Evolutionary conservation across 1,139 yeast genomes (phyloP).

Genomic region (Candida glucosophila): DNA sequence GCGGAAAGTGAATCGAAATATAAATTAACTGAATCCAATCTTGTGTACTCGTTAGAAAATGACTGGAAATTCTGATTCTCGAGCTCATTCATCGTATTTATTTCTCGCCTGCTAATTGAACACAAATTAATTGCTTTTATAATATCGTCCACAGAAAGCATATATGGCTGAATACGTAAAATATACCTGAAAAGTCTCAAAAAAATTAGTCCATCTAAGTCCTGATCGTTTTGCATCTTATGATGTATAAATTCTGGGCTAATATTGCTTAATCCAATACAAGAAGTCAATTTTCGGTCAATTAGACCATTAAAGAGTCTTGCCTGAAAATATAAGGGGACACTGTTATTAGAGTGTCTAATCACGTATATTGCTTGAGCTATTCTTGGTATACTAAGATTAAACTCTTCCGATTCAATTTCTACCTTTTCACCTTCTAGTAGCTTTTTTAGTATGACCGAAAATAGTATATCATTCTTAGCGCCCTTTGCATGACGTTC

Average conservation of each 20-base stretch:
- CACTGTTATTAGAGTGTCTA: no score
- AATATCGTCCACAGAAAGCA: not conserved
- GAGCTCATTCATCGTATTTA: not conserved
- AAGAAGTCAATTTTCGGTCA: no score
- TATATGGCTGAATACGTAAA: constrained; percentile 1
- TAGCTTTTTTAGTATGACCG: constrained; percentile 13
- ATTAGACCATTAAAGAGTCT: no score
- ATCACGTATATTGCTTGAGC: no score
- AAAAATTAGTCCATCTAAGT: constrained; percentile 1
- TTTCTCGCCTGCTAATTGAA: no score
- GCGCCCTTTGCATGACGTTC: constrained; percentile 12
- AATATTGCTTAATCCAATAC: no score
- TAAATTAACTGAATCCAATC: constrained; percentile 3
- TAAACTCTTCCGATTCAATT: no score
- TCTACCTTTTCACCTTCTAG: constrained; percentile 14
- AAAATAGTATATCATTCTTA: constrained; percentile 8
- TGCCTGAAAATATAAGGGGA: no score
- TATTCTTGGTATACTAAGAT: no score
- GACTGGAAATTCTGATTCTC: constrained; percentile 3
- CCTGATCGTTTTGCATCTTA: no score
- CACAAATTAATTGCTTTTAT: no score
- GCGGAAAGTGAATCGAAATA: not conserved
- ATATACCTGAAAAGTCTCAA: constrained; percentile 3
- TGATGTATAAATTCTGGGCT: no score
- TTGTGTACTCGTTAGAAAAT: constrained; percentile 2